phyloP scores from a whole-genome alignment of 805 yeast genomes.

The Candida hungchunana region DNA sequence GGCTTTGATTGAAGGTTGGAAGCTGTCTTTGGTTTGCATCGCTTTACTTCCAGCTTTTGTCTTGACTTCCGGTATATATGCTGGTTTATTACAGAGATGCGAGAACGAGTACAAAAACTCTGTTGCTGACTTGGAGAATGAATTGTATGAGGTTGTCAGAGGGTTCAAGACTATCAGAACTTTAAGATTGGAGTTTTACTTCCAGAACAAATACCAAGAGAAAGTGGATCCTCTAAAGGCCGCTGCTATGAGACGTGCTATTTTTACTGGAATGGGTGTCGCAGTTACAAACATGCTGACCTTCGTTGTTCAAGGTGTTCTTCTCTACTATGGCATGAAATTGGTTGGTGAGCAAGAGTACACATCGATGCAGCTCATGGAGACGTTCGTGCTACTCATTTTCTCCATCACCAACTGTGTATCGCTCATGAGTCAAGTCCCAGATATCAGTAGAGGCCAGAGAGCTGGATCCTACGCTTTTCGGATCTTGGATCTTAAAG shows the following conservation, averaged over 20 bases:
- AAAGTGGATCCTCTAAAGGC: conserved; percentile 30
- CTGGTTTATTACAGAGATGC: conserved; percentile 43
- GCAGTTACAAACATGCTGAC: conserved; percentile 52
- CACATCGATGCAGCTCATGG: conserved; percentile 51
- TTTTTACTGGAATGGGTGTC: conserved; percentile 62
- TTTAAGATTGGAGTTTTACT: conserved; percentile 47
- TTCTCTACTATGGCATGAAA: conserved; percentile 76
- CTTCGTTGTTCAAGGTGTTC: conserved; percentile 60
- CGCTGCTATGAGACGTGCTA: conserved; percentile 48
- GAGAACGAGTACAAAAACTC: conserved; percentile 59
- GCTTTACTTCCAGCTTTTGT: conserved; percentile 67
- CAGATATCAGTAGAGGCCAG: conserved; percentile 77
- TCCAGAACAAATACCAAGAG: conserved; percentile 34
- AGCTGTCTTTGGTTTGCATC: conserved; percentile 74
- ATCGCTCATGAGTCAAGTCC: conserved; percentile 58
- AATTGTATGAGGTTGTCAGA: conserved; percentile 45
- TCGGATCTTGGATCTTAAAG: conserved; percentile 33
- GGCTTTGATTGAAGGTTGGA: conserved; percentile 84
- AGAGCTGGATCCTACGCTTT: conserved; percentile 59
- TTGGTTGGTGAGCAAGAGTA: conserved; percentile 61
- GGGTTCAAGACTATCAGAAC: conserved; percentile 63
- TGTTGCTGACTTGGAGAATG: conserved; percentile 51
- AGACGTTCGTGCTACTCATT: conserved; percentile 65
- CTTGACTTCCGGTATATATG: conserved; percentile 47
- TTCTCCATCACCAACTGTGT: conserved; percentile 69